phyloP scores from a whole-genome alignment of 306 rosid species.

The Quercus agrifolia region DNA sequence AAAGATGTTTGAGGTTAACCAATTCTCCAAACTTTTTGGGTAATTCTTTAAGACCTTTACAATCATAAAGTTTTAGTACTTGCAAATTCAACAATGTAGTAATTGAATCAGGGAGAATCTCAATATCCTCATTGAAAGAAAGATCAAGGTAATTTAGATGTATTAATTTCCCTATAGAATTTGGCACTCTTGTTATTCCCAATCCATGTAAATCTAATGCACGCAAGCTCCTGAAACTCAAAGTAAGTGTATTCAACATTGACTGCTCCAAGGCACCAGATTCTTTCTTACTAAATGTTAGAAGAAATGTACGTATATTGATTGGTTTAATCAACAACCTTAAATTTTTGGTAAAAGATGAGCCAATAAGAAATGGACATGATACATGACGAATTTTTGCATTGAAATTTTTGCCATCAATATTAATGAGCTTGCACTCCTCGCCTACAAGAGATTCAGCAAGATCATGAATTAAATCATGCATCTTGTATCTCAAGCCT shows the following conservation, averaged over 20 bases:
- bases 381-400: neutral
- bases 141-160: conserved; percentile 19
- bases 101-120: neutral
- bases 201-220: neutral
- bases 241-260: neutral
- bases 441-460: neutral
- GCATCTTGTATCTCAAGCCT: neutral
- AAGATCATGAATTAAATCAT: conserved; percentile 8
- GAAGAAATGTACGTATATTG: neutral
- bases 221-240: neutral
- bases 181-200: neutral
- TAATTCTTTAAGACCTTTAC: neutral
- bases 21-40: too few relatives aligned
- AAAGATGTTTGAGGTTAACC: too few relatives aligned
- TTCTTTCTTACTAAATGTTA: rapidly evolving
- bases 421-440: neutral
- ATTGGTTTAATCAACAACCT: neutral
- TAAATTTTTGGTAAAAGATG: neutral
- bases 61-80: neutral
- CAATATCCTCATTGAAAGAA: neutral
- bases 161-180: neutral
- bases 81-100: neutral
- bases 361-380: neutral
- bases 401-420: neutral
- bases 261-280: rapidly evolving